A percentile compares a stretch with the other conserved stretches of the same genome.
Conservation (phyloP, 805 yeast species). For the Komagataella pseudopastoris region DNA sequence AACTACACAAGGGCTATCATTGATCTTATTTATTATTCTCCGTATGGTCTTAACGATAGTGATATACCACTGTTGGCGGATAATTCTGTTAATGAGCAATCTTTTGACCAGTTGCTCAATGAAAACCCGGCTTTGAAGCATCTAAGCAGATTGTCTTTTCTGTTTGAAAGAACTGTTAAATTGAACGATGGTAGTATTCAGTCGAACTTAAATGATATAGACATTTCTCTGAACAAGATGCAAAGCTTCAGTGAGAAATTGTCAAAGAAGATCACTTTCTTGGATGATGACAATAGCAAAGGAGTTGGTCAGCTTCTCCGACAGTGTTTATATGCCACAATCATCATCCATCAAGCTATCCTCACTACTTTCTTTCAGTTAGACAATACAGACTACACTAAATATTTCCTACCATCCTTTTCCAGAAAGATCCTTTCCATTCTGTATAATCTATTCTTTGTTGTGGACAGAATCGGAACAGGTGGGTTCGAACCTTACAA, state of each 20-base stretch:
- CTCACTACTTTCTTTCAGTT: conserved; percentile 21
- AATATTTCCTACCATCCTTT: conserved; percentile 7
- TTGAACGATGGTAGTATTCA: conserved; percentile 5
- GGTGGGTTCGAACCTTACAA: conserved; percentile 56
- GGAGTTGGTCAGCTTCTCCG: conserved; percentile 15
- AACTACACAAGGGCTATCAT: not conserved
- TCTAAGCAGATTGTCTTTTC: conserved; percentile 31
- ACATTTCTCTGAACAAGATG: conserved; percentile 12
- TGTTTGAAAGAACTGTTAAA: conserved; percentile 14
- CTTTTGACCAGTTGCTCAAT: not conserved
- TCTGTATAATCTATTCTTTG: conserved; percentile 30
- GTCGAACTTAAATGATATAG: conserved; percentile 8
- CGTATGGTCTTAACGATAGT: conserved; percentile 1
- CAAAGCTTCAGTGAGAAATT: conserved; percentile 15
- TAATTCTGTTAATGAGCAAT: not conserved
- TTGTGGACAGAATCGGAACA: conserved; percentile 40
- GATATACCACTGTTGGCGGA: not conserved
- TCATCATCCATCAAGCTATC: conserved; percentile 37
- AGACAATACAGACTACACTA: conserved; percentile 3
- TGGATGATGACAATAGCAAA: conserved; percentile 4
- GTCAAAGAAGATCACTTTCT: conserved; percentile 3
- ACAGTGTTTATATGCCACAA: conserved; percentile 29
- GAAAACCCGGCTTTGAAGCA: conserved; percentile 30
- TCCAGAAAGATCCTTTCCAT: conserved; percentile 21
- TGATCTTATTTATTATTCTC: not conserved